Evolutionary conservation across 148 eudicot species (phyloP).

Genomic region (Silene uniflora): DNA sequence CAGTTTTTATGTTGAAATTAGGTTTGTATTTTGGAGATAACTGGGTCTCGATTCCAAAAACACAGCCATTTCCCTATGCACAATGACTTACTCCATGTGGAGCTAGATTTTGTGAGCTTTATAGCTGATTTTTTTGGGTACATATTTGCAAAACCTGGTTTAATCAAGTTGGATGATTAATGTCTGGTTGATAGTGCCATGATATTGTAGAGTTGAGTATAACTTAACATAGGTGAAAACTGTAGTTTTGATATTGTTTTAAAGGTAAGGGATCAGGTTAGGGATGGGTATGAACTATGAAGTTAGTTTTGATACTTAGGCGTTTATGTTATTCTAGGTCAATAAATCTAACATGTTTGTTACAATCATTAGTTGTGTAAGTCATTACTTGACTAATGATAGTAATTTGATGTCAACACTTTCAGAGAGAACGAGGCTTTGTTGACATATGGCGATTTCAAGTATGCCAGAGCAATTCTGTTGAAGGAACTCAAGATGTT

Average conservation of each 20-base stretch:
- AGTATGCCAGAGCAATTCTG: conserved; percentile 61
- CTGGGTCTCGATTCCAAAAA: neutral
- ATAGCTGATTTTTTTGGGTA: neutral
- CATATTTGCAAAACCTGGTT: neutral
- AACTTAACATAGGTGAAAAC: too few species aligned
- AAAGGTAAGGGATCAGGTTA: neutral
- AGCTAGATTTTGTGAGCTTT: neutral
- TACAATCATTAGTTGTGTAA: neutral
- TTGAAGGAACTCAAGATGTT: conserved; percentile 61
- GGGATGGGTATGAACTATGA: neutral
- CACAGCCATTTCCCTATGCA: too few species aligned
- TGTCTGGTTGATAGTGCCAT: neutral
- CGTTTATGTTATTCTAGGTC: neutral
- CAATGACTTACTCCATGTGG: neutral
- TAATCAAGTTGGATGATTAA: neutral
- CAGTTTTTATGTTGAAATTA: too few species aligned
- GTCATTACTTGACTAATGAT: neutral
- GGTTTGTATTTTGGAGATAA: neutral
- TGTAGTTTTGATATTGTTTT: too few species aligned
- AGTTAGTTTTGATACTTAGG: neutral
- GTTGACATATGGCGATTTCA: conserved; percentile 63
- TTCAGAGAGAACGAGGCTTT: conserved; percentile 67
- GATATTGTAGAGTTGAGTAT: too few species aligned
- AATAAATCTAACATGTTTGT: neutral
- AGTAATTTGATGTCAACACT: neutral